These are phyloP conservation scores for Sungouiozyma intestinalis DNA, from an alignment of 805 yeast species.

Conservation along the genomic window DNA sequence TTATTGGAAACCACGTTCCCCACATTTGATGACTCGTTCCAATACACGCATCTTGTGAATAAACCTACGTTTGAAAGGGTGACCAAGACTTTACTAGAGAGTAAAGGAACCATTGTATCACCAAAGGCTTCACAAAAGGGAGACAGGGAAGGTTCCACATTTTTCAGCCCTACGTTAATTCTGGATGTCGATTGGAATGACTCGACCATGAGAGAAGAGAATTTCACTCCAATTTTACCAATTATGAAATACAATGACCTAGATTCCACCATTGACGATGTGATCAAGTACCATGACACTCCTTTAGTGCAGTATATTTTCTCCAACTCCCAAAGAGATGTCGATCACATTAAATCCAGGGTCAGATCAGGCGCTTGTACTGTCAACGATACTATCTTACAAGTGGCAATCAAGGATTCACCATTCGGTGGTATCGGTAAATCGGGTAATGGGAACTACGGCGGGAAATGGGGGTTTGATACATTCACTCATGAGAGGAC, in stretches of 20 bases:
- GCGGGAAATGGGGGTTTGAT: conserved; percentile 58
- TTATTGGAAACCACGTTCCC: conserved; percentile 38
- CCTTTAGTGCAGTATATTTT: conserved; percentile 78
- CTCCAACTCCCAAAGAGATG: conserved; percentile 37
- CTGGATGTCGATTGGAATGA: conserved; percentile 55
- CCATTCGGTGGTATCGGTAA: conserved; percentile 91
- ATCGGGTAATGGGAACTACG: conserved; percentile 79
- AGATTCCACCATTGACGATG: conserved; percentile 33
- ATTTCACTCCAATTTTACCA: conserved; percentile 83
- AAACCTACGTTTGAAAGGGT: conserved; percentile 43
- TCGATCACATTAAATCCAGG: conserved; percentile 36
- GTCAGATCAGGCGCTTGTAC: conserved; percentile 66
- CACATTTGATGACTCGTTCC: conserved; percentile 25
- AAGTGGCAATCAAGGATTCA: conserved; percentile 52
- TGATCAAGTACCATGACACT: conserved; percentile 46
- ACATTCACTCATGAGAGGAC: conserved; percentile 74
- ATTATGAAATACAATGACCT: conserved; percentile 44
- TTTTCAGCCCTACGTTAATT: conserved; percentile 66
- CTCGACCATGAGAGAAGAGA: conserved; percentile 60
- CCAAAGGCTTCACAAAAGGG: conserved; percentile 22
- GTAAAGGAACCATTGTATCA: conserved; percentile 37
- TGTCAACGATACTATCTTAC: conserved; percentile 63
- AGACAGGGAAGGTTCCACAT: conserved; percentile 29
- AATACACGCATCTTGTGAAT: conserved; percentile 56
- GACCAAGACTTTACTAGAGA: conserved; percentile 31